Conservation (phyloP, 345 rosid species). For the Eucalyptus melliodora region DNA sequence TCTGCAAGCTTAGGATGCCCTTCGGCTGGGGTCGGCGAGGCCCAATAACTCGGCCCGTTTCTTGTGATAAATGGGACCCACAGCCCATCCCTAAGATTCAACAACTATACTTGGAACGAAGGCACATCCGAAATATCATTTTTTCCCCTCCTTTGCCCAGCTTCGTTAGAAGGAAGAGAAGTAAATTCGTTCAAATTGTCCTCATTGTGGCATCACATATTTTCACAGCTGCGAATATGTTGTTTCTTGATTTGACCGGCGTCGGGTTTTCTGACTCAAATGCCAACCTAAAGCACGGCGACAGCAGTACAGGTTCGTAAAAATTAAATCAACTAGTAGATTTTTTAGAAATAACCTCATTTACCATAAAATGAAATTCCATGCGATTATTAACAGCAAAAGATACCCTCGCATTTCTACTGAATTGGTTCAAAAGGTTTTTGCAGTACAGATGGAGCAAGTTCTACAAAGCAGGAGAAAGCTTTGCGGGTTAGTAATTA, state of each 20-base stretch:
- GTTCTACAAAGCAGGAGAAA: conserved; percentile 12
- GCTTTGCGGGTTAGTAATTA: conserved; percentile 7
- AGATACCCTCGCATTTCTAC: conserved; percentile 3
- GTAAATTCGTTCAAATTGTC: too few species aligned
- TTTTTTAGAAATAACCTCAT: not conserved
- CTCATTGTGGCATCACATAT: too few species aligned
- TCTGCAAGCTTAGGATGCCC: conserved; percentile 2
- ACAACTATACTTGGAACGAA: conserved; percentile 5
- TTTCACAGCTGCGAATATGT: not conserved
- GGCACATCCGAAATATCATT: not conserved
- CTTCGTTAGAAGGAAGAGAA: too few species aligned
- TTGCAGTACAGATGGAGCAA: conserved; percentile 6
- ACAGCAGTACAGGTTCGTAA: not conserved
- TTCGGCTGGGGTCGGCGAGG: conserved; percentile 1
- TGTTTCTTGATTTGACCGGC: not conserved
- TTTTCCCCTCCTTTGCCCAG: too few species aligned
- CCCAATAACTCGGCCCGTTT: conserved; percentile 11
- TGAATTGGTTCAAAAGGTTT: conserved; percentile 16
- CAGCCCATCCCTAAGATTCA: not conserved
- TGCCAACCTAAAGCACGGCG: not conserved
- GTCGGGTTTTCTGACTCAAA: not conserved
- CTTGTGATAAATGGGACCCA: not conserved
- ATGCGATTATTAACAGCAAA: not conserved
- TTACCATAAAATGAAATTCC: not conserved
- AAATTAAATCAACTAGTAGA: not conserved